Conservation (phyloP, 225 moss, liverwort and hornwort species). For the Polytrichum formosum region DNA sequence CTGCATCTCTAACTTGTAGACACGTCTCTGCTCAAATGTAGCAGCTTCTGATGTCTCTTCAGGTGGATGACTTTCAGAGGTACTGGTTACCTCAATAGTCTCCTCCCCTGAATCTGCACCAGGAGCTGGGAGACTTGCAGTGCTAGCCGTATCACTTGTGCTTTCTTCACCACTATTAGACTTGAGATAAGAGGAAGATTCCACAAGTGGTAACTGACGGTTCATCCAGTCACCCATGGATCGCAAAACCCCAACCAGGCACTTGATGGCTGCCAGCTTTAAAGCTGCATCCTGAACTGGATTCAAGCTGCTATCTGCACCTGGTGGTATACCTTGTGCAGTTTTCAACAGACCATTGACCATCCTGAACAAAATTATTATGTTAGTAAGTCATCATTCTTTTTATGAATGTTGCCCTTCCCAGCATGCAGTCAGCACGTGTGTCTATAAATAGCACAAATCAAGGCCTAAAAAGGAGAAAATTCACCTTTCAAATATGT, state of each 20-base stretch:
- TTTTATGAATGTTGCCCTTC: too few relatives aligned
- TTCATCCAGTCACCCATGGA: conserved; percentile 99
- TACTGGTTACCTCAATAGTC: conserved; percentile 38
- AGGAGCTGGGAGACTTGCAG: conserved; percentile 26
- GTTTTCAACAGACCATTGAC: conserved; percentile 97
- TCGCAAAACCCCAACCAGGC: conserved; percentile 92
- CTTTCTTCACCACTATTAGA: conserved; percentile 70
- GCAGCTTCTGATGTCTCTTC: conserved; percentile 97
- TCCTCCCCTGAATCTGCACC: conserved; percentile 67
- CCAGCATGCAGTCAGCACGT: too few relatives aligned
- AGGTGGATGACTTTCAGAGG: conserved; percentile 44
- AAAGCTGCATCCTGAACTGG: conserved; percentile 83
- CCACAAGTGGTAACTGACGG: conserved; percentile 86
- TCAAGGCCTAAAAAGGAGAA: neutral
- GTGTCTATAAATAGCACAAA: too few relatives aligned
- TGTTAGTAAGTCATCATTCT: neutral
- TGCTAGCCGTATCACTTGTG: conserved; percentile 53
- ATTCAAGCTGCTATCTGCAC: conserved; percentile 88
- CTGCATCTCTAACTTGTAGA: conserved; percentile 96
- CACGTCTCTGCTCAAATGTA: conserved; percentile 93
- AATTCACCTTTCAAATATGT: conserved; percentile 92
- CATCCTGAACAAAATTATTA: conserved; percentile 60
- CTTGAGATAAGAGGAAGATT: conserved; percentile 86
- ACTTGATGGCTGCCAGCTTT: conserved; percentile 97
- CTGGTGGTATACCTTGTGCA: conserved; percentile 94